Conservation (phyloP, 1,284 basidiomycete genomes). For the Cryptococcus sp. region DNA sequence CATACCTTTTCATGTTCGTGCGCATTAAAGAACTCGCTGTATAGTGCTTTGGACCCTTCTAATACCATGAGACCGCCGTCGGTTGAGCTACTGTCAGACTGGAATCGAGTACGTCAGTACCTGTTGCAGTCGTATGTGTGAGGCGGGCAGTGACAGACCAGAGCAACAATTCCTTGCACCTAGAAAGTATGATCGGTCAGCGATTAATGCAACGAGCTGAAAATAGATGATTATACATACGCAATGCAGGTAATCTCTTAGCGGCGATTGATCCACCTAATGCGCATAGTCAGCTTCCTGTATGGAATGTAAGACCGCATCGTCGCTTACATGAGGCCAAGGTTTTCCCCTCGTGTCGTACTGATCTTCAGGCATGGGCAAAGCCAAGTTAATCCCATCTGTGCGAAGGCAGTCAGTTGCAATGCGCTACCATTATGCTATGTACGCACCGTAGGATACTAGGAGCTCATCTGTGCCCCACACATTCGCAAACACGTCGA, state of each 20-base stretch:
- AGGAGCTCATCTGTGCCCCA: conserved; percentile 52
- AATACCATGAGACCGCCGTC: conserved; percentile 23
- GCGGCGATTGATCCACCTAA: conserved; percentile 30
- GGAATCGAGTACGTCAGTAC: conserved; percentile 7
- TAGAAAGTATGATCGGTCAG: neutral
- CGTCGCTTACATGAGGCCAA: conserved; percentile 48
- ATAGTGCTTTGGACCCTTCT: conserved; percentile 2
- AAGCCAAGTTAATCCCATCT: conserved; percentile 37
- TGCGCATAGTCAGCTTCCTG: neutral
- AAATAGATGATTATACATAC: conserved; percentile 46
- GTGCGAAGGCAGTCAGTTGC: neutral
- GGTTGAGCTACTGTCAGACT: conserved; percentile 22
- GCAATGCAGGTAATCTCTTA: conserved; percentile 1
- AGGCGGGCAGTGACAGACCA: conserved; percentile 1
- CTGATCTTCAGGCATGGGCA: conserved; percentile 30
- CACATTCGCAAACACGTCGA: conserved; percentile 46
- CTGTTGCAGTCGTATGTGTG: too few relatives aligned
- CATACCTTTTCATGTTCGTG: conserved; percentile 23
- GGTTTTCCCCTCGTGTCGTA: conserved; percentile 17
- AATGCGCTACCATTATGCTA: neutral
- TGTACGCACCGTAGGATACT: conserved; percentile 40
- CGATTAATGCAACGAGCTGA: too few relatives aligned
- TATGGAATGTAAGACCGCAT: conserved; percentile 37
- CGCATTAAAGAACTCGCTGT: conserved; percentile 9
- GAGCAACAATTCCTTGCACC: conserved; percentile 24